phyloP scores from a whole-genome alignment of 257 asterid species.

The Rauvolfia tetraphylla region DNA sequence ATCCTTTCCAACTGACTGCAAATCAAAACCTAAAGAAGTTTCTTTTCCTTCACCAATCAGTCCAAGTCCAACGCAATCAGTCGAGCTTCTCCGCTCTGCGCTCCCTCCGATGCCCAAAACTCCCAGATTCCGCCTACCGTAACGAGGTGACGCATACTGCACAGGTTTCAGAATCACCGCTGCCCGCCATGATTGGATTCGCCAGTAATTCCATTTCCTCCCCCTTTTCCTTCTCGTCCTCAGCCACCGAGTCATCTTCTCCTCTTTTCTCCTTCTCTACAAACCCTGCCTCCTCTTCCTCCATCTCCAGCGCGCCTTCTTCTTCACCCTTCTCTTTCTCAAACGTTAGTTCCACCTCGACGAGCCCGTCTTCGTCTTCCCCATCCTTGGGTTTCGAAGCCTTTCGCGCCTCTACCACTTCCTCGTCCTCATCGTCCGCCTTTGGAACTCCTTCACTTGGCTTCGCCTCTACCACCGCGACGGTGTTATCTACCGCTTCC shows the following conservation, averaged over 20 bases:
- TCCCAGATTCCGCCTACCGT: not conserved
- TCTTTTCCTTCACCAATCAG: conserved; percentile 77
- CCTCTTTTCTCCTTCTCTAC: conserved; percentile 11
- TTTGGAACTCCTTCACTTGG: conserved; percentile 10
- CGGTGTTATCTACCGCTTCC: conserved; percentile 10
- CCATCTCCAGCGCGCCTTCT: conserved; percentile 16
- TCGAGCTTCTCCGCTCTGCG: no score
- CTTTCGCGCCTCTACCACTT: conserved; percentile 17
- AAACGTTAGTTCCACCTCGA: conserved; percentile 7
- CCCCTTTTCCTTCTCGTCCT: conserved; percentile 9
- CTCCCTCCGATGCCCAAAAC: no score
- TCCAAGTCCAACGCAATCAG: no score
- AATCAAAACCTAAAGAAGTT: conserved; percentile 82
- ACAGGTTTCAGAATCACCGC: not conserved
- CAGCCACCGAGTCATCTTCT: conserved; percentile 14
- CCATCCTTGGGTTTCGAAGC: conserved; percentile 40
- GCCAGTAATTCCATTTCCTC: conserved; percentile 31
- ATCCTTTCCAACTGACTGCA: conserved; percentile 86
- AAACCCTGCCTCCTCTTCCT: conserved; percentile 10
- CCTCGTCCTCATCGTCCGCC: conserved; percentile 16
- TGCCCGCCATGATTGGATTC: conserved; percentile 32
- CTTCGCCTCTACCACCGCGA: conserved; percentile 21
- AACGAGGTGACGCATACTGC: not conserved
- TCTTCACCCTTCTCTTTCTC: conserved; percentile 25
- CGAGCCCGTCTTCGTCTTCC: conserved; percentile 16